A percentile compares a stretch with the other conserved stretches of the same genome.
Evolutionary conservation across 2,329 filamentous ascomycete genomes (phyloP).

Genomic region (Fusarium udum): DNA sequence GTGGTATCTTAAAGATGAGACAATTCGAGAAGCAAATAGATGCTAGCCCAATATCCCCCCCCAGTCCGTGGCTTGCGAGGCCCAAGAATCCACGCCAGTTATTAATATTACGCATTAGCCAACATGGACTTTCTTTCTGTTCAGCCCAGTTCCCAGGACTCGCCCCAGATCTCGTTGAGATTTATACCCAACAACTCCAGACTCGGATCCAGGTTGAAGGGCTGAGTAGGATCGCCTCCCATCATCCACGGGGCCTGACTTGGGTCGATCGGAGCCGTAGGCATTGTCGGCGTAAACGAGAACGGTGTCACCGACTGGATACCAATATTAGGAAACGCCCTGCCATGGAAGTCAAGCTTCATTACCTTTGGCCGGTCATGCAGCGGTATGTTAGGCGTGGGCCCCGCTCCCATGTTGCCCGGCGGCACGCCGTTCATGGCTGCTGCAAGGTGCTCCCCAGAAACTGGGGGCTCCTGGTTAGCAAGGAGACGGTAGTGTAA

Average conservation of each 20-base stretch:
- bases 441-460: conserved; percentile 43
- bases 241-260: conserved; percentile 49
- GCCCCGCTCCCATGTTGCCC: conserved; percentile 42
- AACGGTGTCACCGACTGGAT: conserved; percentile 56
- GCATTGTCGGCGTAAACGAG: conserved; percentile 49
- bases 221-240: conserved; percentile 47
- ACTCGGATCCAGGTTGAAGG: conserved; percentile 62
- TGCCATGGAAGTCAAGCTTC: conserved; percentile 40
- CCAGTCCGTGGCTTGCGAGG: background rate
- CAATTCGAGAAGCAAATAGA: conserved; percentile 3
- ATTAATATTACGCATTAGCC: conserved; percentile 40
- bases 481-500: conserved; percentile 66
- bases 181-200: conserved; percentile 64
- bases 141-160: conserved; percentile 56
- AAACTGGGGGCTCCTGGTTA: conserved; percentile 59
- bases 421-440: conserved; percentile 37
- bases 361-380: conserved; percentile 54
- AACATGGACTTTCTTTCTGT: conserved; percentile 1
- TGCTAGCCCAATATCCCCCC: conserved; percentile 11
- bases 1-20: conserved; percentile 38
- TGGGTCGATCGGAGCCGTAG: conserved; percentile 49
- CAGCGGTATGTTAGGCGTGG: conserved; percentile 47
- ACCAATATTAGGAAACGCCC: conserved; percentile 44
- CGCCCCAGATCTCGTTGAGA: conserved; percentile 65
- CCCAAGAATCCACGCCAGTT: conserved; percentile 26